Evolutionary conservation across 2,329 filamentous ascomycete species (phyloP), one percentile per base, ranked within the genome.

Genomic region (Talaromyces sp.): DNA sequence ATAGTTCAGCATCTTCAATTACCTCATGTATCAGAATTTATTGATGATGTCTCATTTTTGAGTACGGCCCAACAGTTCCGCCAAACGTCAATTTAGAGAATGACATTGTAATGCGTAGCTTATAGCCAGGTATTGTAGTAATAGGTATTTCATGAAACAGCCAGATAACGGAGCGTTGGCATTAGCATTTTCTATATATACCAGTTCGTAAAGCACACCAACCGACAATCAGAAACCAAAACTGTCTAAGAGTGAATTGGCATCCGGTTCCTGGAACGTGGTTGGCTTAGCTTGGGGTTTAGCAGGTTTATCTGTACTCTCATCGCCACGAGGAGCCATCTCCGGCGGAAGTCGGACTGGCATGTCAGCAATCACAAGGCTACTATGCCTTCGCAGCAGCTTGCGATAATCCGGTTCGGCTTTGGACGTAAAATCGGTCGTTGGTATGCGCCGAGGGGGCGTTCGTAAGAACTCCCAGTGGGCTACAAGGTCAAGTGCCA

Each of bases 231-330:
- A 98, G 74, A 98, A 95, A 1, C 94, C 94, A 84, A 98, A 98
- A 75, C 87, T 93, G 82, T 98, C 94, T 71, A 98, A 82, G 73
- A 99, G 79, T 66, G 92, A 94, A 75, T 87, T 92, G 33, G 91
- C 85, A 79, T 96, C 93, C n/a, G 95, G 95, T 77, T 99, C 95
- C 71, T 96, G 85, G 75, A 98, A 98, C 68, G 89, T 88, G 22
- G 90, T 92, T 1, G 92, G 83, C 71, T 89, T 85, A 67, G 81
- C 78, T 70, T 78, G 77, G 31, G 77, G 72, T 67, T 65, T 65
- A 10, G 59, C n/a, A n/a, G 69, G 58, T 37, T 48, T 59, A 43
- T 77, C 71, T 35, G 75, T 65, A 13, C 41, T 35, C 3, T 60
- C 48, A 35, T 57, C 39, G 16, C 37, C 41, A 35, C 52, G 33